These are phyloP conservation scores for Apophysomyces variabilis DNA, from an alignment of 371 early-diverging fungal species.

Conservation along the genomic window DNA sequence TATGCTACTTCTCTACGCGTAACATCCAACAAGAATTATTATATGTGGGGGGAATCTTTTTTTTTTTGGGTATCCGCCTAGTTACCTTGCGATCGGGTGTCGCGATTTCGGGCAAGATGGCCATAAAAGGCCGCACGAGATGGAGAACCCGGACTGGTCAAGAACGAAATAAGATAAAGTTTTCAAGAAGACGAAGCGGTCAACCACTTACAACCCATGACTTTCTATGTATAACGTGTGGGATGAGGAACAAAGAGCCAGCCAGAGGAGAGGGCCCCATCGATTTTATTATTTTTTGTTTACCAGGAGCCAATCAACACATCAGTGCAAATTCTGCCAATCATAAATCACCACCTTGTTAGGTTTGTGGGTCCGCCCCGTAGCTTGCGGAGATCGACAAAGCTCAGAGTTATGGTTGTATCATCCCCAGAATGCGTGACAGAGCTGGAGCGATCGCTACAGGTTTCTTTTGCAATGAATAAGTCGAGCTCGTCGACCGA, in stretches of 20 bases:
- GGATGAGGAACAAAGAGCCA: conserved; percentile 10
- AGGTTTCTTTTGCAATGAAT: too few relatives aligned
- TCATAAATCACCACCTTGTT: conserved; percentile 7
- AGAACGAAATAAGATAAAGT: background rate
- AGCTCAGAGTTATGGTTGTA: too few relatives aligned
- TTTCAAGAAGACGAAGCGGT: too few relatives aligned
- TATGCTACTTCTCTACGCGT: conserved; percentile 10
- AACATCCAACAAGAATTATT: conserved; percentile 2
- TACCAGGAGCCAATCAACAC: background rate
- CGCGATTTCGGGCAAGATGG: conserved; percentile 97
- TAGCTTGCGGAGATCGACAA: background rate
- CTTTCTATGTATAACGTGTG: background rate
- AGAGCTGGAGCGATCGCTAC: too few relatives aligned
- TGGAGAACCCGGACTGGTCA: conserved; percentile 90
- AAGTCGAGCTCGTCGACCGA: too few relatives aligned
- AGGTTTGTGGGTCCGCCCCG: background rate
- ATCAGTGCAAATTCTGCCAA: conserved; percentile 8
- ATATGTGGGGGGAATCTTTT: background rate
- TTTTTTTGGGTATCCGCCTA: too few relatives aligned
- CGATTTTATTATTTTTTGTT: conserved; percentile 7
- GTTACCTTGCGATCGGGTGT: conserved; percentile 95
- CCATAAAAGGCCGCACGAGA: conserved; percentile 98
- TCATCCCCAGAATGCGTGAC: too few relatives aligned
- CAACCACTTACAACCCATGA: conserved; percentile 3
- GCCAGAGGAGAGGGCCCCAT: background rate